Percentiles rank a stretch among this genome's conserved stretches.
phyloP scores from a whole-genome alignment of 108 stramenopile genomes.

The Conticribra weissflogii region DNA sequence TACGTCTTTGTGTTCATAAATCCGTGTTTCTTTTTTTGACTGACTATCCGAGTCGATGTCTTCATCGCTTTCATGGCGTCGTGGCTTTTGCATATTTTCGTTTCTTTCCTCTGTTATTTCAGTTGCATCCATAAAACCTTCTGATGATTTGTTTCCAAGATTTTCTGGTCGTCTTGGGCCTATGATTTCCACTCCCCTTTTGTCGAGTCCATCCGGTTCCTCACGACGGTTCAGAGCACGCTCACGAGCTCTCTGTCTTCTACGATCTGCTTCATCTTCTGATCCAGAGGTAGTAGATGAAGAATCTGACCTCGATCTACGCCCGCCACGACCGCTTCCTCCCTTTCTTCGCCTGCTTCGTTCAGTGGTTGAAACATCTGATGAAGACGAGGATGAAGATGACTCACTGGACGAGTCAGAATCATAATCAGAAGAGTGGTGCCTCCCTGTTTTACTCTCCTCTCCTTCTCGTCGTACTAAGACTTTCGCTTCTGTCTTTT shows the following conservation, averaged over 20 bases:
- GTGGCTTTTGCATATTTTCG: no score
- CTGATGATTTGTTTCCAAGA: no score
- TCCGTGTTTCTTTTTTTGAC: no score
- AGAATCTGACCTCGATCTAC: conserved; percentile 28
- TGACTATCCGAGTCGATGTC: no score
- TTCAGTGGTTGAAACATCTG: conserved; percentile 21
- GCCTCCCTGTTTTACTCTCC: conserved; percentile 16
- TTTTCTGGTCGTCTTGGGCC: background rate
- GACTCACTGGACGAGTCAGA: conserved; percentile 29
- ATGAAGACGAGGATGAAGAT: conserved; percentile 36
- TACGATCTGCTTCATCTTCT: conserved; percentile 48
- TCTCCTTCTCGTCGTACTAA: conserved; percentile 26
- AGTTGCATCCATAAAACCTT: no score
- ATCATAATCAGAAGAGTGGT: conserved; percentile 25
- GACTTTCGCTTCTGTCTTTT: conserved; percentile 42
- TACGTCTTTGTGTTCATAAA: background rate
- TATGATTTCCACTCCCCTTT: background rate
- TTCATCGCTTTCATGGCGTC: no score
- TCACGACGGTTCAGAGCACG: conserved; percentile 6
- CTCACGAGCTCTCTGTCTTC: conserved; percentile 39
- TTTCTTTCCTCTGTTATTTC: no score
- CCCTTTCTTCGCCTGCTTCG: conserved; percentile 23
- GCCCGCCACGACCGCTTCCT: conserved; percentile 15
- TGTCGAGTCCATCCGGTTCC: background rate
- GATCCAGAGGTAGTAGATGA: conserved; percentile 36